A percentile compares a stretch with the other conserved stretches of the same genome.
Evolutionary conservation across 768 basidiomycete species (phyloP).

Genomic region (Phlegmacium glaucopus): DNA sequence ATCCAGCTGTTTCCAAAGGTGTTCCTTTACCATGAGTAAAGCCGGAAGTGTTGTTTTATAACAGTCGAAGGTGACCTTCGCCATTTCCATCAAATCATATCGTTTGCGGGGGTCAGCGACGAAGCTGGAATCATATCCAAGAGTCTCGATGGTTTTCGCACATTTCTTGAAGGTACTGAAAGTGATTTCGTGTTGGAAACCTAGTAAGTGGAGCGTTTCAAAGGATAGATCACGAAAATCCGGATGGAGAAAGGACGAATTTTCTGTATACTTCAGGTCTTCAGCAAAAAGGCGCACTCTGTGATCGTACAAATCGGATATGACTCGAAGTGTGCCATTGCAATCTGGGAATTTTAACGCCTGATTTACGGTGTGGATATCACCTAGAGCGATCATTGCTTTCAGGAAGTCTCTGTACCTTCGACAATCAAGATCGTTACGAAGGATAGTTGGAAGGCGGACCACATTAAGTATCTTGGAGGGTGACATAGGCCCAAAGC

Average conservation of each 20-base stretch:
- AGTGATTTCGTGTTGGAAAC: conserved; percentile 6
- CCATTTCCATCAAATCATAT: neutral
- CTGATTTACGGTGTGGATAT: no score
- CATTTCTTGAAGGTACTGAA: conserved; percentile 7
- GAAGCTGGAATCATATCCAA: no score
- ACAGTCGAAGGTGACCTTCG: neutral
- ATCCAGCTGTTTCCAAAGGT: conserved; percentile 18
- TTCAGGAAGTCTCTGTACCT: neutral
- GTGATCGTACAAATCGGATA: conserved; percentile 10
- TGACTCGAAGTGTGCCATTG: conserved; percentile 3
- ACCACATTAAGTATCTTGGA: neutral
- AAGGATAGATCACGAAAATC: neutral
- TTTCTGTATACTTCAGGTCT: neutral
- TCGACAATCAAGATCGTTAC: neutral
- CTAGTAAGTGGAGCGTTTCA: neutral
- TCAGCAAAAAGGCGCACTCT: conserved; percentile 1
- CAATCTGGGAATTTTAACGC: conserved; percentile 2
- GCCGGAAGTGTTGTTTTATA: conserved; percentile 4
- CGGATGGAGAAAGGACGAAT: conserved; percentile 5
- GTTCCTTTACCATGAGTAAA: conserved; percentile 2
- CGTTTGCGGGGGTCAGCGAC: neutral
- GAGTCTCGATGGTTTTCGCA: conserved; percentile 1
- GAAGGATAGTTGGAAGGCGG: neutral
- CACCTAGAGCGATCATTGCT: neutral
- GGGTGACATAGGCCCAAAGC: neutral